Evolutionary conservation across 2,329 filamentous ascomycete genomes (phyloP), one percentile per base, ranked within the genome.

Genomic region (Zymoseptoria brevis): DNA sequence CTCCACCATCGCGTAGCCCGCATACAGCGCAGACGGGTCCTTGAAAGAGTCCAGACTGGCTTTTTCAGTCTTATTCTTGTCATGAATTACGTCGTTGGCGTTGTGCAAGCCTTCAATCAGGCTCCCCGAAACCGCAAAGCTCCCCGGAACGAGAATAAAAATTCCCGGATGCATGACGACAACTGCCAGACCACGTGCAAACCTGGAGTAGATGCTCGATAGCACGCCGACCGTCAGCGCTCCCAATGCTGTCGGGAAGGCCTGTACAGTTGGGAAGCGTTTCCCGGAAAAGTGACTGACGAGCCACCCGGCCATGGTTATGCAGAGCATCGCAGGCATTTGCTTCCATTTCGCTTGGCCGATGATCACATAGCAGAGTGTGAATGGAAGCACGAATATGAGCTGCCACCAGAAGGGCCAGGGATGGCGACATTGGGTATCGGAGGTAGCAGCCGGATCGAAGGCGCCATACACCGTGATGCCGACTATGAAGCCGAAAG

Each of bases 341-440:
- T 93, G 88, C 67, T 83, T 86, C 82, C 83, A 89, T 73, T 90
- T 89, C 59, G 87, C 88, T 64, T 92, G 88, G 73, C 92, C 91
- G 71, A 92, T 86, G 67, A 92, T 80, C 61, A 87, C 86, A 49
- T 53, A 24, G 29, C 86, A 89, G 16, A 89, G 68, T 5, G 88
- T 84, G 71, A 92, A 95, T 5, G 81, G 71, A 0, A 87, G 82
- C 0, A 92, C 89, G 68, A 90, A 90, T 19, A 86, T 75, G 73
- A 91, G 90, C 57, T 80, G 81, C 59, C 79, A 82, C n/a, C 77
- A 74, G 3, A 79, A 77, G 1, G 73, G 73, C 60, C 85, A 78
- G 0, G 79, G 73, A n/a, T 79, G 73, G 0, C 59, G 59, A 67
- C 78, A 80, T 2, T 65, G 69, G 0, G 75, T 77, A 4, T 70